These are phyloP conservation scores for Tympanopsis confertula DNA, from an alignment of 2,329 filamentous ascomycete species.

Conservation along the genomic window DNA sequence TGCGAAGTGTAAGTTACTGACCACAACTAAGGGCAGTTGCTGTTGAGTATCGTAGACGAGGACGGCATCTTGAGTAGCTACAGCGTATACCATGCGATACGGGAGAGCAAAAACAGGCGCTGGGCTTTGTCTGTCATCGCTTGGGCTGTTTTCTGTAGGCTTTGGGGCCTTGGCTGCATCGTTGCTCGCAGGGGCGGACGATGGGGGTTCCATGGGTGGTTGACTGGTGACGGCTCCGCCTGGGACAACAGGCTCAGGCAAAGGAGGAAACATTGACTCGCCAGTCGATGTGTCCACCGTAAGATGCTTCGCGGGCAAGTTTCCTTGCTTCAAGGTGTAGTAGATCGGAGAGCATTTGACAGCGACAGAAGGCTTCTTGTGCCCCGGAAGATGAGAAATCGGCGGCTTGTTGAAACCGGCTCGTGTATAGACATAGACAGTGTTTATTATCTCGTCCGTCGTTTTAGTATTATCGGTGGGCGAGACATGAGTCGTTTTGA, in stretches of 20 bases:
- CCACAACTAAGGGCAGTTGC: conserved; percentile 80
- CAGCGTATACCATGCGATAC: conserved; percentile 91
- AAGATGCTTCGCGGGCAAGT: conserved; percentile 69
- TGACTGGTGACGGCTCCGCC: conserved; percentile 67
- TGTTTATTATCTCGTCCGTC: conserved; percentile 82
- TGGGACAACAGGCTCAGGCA: conserved; percentile 69
- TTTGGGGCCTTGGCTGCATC: conserved; percentile 41
- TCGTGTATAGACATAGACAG: conserved; percentile 94
- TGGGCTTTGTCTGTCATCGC: conserved; percentile 36
- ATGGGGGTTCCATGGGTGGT: conserved; percentile 51
- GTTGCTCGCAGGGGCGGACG: conserved; percentile 34
- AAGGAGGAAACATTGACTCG: conserved; percentile 70
- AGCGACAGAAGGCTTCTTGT: conserved; percentile 95
- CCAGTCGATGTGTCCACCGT: conserved; percentile 86
- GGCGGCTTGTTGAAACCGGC: conserved; percentile 95
- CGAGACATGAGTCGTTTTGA: conserved; percentile 64
- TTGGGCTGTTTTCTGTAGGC: conserved; percentile 30
- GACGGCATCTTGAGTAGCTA: conserved; percentile 91
- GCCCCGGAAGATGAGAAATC: conserved; percentile 84
- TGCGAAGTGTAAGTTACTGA: conserved; percentile 39
- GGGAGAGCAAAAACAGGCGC: conserved; percentile 71
- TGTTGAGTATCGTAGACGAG: conserved; percentile 95
- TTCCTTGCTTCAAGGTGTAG: conserved; percentile 65
- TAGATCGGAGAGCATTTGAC: conserved; percentile 86
- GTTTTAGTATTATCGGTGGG: conserved; percentile 59